Conservation (phyloP, 371 early-diverging fungal genomes). For the Cladochytrium tenue region DNA sequence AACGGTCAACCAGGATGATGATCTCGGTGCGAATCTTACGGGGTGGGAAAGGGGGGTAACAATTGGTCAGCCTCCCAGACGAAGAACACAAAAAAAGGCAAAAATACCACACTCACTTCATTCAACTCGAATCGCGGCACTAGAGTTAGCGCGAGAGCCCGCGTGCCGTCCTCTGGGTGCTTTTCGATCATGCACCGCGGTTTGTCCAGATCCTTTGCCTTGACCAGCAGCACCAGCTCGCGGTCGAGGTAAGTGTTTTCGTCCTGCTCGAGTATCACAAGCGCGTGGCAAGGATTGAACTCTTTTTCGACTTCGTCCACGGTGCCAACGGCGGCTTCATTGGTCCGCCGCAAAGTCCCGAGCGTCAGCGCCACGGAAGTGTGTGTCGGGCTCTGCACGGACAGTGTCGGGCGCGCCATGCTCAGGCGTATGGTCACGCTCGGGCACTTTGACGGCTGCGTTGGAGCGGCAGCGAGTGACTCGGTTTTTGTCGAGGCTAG, state of each 20-base stretch:
- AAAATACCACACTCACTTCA: constrained; percentile 13
- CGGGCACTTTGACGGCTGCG: background rate
- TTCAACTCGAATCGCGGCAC: constrained; percentile 46
- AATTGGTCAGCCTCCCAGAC: too few species aligned
- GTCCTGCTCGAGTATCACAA: background rate
- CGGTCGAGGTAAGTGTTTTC: constrained; percentile 3
- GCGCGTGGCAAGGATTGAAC: constrained; percentile 8
- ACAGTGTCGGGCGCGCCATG: constrained; percentile 16
- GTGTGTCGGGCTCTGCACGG: too few species aligned
- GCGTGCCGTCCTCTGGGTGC: constrained; percentile 38
- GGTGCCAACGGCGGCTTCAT: too few species aligned
- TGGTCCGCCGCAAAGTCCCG: too few species aligned
- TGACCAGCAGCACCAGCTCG: constrained; percentile 34
- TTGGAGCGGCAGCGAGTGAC: too few species aligned
- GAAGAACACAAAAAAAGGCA: constrained; percentile 1
- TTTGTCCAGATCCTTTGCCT: constrained; percentile 28
- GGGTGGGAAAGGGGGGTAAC: background rate
- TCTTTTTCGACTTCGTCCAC: background rate
- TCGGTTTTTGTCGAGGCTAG: background rate
- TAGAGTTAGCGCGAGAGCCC: constrained; percentile 40
- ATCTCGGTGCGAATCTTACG: constrained; percentile 43
- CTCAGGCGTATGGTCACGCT: constrained; percentile 6
- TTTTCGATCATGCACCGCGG: constrained; percentile 43
- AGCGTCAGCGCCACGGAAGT: constrained; percentile 6
- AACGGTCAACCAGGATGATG: constrained; percentile 49